Base-by-base conservation (phyloP, 1,284 basidiomycete genomes). In the Ceratobasidium sp. region DNA sequence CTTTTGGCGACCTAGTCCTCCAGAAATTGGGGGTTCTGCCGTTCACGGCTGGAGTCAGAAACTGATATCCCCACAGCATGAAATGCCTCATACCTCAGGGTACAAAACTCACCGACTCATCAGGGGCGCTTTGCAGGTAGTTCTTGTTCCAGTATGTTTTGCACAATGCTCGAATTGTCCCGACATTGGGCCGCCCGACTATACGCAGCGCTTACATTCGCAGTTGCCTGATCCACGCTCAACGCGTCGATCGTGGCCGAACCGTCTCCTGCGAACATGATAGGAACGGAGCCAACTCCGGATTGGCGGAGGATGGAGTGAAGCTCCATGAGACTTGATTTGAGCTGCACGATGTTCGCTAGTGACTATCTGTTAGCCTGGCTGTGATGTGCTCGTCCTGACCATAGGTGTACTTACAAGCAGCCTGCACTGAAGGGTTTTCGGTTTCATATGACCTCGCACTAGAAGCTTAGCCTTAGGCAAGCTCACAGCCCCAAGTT, bases 81-180 rank as follows among this genome's bases (percentile, higher is more conserved):
- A 11, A 6, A 22, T 29, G 19, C 31, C 13, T n/a, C 31, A 56
- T 56, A n/a, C 54, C 31, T 24, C 5, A 19, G 13, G 34, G n/a
- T 37, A 5, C 56, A 29, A 13, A 29, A 56, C 27, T 37, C 56
- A 59, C 56, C 7, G 41, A 39, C 11, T 62, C 19, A 73, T 1
- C 19, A 9, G 19, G 59, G 19, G 8, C 69, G 69, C 41, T 34
- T 24, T 19, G 69, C 39, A 16, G 69, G 69, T 37, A 73, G 46
- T n/a, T 73, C 69, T 22, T 73, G 69, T 27, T 73, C 69, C 34
- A 72, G 31, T 37, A 73, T 53, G 29, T 62, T 73, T 51, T 73
- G 58, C 7, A 63, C 71, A 49, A 62, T 62, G 24, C 43, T 48
- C 27, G 71, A 14, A 37, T 73, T 63, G 39, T 61, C 71, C 43